These are phyloP conservation scores for Aristolochia contorta DNA, from an alignment of 164 flowering plant genomes.

Conservation along the genomic window DNA sequence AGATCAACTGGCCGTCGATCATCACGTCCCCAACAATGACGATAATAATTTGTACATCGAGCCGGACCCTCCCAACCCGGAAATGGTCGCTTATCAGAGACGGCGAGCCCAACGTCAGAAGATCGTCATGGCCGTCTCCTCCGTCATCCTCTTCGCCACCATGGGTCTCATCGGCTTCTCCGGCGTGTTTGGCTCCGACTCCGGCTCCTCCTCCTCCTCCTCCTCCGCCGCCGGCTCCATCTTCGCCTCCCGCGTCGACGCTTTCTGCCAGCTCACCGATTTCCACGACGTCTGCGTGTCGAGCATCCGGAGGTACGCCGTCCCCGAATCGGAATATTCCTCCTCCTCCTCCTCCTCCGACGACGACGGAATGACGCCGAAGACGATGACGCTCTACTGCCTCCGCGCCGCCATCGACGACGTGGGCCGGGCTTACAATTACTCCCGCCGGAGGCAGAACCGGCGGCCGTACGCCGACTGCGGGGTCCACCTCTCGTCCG, in stretches of 20 bases:
- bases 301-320: no score
- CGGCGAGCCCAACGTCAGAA: constrained; percentile 9
- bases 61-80: no score
- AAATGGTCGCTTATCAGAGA: constrained; percentile 2
- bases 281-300: neutral
- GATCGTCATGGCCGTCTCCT: constrained; percentile 5
- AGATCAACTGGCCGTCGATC: no score
- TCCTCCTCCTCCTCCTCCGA: no score
- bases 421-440: constrained; percentile 24
- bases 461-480: constrained; percentile 13
- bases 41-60: no score
- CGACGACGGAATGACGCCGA: no score
- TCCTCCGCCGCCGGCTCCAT: neutral
- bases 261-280: constrained; percentile 1
- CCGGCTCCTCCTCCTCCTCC: no score
- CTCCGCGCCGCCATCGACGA: constrained; percentile 13
- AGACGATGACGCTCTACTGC: neutral
- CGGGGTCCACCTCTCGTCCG: constrained; percentile 24
- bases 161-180: no score
- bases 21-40: no score
- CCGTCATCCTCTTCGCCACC: neutral
- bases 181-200: no score
- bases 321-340: neutral
- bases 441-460: constrained; percentile 26
- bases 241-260: neutral